Evolutionary conservation across 371 early-diverging fungal species (phyloP), one percentile per base, ranked within the genome.

Genomic region (Haplosporangium sp.): DNA sequence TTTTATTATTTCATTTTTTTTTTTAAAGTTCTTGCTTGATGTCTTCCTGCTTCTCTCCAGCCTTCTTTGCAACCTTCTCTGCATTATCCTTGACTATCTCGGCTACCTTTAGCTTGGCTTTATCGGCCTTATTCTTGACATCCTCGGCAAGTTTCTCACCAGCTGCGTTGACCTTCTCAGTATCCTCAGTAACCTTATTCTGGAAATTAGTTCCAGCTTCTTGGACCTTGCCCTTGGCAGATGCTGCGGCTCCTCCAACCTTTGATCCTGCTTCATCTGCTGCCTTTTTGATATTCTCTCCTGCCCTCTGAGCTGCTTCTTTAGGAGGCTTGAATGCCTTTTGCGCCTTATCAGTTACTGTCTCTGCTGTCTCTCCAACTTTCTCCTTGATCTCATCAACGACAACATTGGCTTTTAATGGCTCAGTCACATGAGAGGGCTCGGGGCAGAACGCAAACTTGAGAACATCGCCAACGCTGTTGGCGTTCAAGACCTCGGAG

Each of bases 361-460:
- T 58, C 9, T 72, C 60, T 9, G 58, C 61, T 13, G 59, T 34
- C 1, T 63, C 65, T 40, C 60, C 53, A 27, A 45, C 65, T 11
- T 19, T 57, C 20, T 69, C 48, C 63, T 72, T 67, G 58, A 72
- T 48, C 0, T 71, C 61, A 17, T 77, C 69, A 8, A 59, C 63
- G 10, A 58, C 60, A 1, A 37, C 69, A 20, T 72, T 58, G 5
- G 53, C 59, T 34, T 67, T 58, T 63, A 68, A 4, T 34, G 64
- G 40, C 53, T 67, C 67, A 2, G 72, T 48, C 2, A 27, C 45
- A 0, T 58, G 70, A n/a, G 55, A 60, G 1, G 65, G 10, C 38
- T 72, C 73, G 42, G 82, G 76, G 56, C 76, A 82, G 65, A 82
- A 82, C 44, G 69, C 72, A 34, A 69, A 82, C 73, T 82, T 82